A percentile compares a stretch with the other conserved stretches of the same genome.
These are phyloP conservation scores for Cucumis hystrix DNA, from an alignment of 306 rosid species.

Conservation along the genomic window DNA sequence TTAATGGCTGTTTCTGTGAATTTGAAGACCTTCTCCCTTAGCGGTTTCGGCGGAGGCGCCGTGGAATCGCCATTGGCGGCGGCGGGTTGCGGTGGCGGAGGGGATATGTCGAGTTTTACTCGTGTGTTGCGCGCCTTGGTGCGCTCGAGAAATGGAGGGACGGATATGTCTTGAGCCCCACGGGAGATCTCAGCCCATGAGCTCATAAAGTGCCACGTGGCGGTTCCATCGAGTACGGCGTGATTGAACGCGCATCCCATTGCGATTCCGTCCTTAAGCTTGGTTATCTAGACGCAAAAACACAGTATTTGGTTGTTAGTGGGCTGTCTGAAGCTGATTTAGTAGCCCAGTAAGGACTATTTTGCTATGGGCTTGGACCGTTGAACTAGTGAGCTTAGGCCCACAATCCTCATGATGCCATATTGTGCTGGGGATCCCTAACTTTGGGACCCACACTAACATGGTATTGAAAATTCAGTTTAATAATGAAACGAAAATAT, in stretches of 20 bases:
- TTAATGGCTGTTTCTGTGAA: constrained; percentile 65
- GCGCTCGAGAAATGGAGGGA: constrained; percentile 56
- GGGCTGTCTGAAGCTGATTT: neutral
- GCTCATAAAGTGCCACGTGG: constrained; percentile 95
- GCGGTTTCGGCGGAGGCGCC: constrained; percentile 15
- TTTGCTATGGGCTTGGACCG: neutral
- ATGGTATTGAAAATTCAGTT: neutral
- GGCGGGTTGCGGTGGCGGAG: constrained; percentile 24
- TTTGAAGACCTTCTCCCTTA: constrained; percentile 61
- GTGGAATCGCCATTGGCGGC: constrained; percentile 17
- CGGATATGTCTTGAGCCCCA: constrained; percentile 33
- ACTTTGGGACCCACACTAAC: neutral
- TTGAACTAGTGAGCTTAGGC: neutral
- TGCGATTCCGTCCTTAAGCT: constrained; percentile 77
- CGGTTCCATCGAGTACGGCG: constrained; percentile 68
- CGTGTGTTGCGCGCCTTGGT: constrained; percentile 72
- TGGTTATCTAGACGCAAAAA: constrained; percentile 42
- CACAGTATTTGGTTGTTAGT: neutral
- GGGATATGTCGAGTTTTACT: constrained; percentile 61
- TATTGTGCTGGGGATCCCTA: neutral
- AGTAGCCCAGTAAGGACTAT: neutral
- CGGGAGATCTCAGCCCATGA: constrained; percentile 77
- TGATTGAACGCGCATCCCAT: constrained; percentile 91
- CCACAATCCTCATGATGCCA: neutral
- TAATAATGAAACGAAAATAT: neutral